Conservation (phyloP, 495 filamentous ascomycete species). For the Xylaria longipes region DNA sequence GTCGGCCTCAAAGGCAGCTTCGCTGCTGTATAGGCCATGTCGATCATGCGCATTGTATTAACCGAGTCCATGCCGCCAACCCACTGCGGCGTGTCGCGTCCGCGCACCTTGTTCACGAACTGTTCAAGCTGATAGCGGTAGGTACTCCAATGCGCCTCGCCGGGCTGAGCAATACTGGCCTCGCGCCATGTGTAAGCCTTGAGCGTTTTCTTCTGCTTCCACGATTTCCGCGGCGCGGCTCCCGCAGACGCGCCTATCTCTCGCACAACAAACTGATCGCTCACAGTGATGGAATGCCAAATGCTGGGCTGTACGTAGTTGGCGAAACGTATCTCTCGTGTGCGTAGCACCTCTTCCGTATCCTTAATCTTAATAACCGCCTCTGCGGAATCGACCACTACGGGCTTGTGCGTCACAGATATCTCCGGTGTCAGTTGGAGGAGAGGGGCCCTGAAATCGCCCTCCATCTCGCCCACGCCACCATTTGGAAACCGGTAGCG, state of each 20-base stretch:
- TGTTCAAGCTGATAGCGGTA: slow-evolving; percentile 62
- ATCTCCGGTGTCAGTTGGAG: slow-evolving; percentile 42
- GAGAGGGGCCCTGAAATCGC: slow-evolving; percentile 44
- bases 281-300: slow-evolving; percentile 61
- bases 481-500: slow-evolving; percentile 53
- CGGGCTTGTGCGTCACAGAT: slow-evolving; percentile 45
- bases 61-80: slow-evolving; percentile 58
- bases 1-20: slow-evolving; percentile 53
- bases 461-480: slow-evolving; percentile 46
- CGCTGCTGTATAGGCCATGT: slow-evolving; percentile 57
- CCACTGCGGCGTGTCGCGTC: slow-evolving; percentile 57
- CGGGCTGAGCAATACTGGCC: slow-evolving; percentile 37
- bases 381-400: slow-evolving; percentile 38
- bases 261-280: slow-evolving; percentile 51
- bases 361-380: slow-evolving; percentile 40
- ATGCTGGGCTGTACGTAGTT: slow-evolving; percentile 47
- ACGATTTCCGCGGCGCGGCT: slow-evolving; percentile 44
- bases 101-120: slow-evolving; percentile 62
- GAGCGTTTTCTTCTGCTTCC: slow-evolving; percentile 48
- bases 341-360: slow-evolving; percentile 46
- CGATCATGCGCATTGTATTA: slow-evolving; percentile 59
- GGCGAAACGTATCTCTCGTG: slow-evolving; percentile 51
- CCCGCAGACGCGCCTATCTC: slow-evolving; percentile 32
- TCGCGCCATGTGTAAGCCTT: slow-evolving; percentile 58
- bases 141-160: slow-evolving; percentile 56